Evolutionary conservation across 225 moss, liverwort and hornwort species (phyloP).

Genomic region (Polytrichum commune): DNA sequence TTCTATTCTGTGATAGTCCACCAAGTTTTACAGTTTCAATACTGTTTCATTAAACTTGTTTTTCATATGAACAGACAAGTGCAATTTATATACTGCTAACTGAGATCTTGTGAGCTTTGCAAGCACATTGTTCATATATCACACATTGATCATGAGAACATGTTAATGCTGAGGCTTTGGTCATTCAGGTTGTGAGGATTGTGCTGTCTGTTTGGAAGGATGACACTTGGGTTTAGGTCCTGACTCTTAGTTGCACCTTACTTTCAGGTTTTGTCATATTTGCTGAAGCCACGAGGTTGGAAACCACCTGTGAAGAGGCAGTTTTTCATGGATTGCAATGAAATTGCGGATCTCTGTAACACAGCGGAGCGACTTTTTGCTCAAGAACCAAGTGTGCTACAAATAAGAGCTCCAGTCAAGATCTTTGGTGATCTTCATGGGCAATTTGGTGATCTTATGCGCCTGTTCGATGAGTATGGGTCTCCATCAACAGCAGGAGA

Average conservation of each 20-base stretch:
- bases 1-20: too few species aligned
- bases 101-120: too few species aligned
- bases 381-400: slow-evolving; percentile 67
- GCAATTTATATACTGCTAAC: too few species aligned
- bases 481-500: slow-evolving; percentile 72
- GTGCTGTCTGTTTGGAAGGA: too few species aligned
- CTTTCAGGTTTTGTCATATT: slow-evolving; percentile 55
- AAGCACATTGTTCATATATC: too few species aligned
- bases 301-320: slow-evolving; percentile 68
- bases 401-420: slow-evolving; percentile 66
- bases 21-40: too few species aligned
- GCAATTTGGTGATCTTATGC: slow-evolving; percentile 74
- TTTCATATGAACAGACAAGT: too few species aligned
- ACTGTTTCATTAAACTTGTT: too few species aligned
- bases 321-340: slow-evolving; percentile 70
- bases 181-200: too few species aligned
- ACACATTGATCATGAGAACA: too few species aligned
- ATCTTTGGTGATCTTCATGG: slow-evolving; percentile 72
- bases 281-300: slow-evolving; percentile 71
- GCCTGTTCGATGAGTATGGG: slow-evolving; percentile 71
- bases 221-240: too few species aligned
- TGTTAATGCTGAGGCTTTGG: too few species aligned
- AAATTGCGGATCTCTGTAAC: slow-evolving; percentile 65
- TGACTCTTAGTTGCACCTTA: background rate
- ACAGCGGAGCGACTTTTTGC: slow-evolving; percentile 57